Conservation (phyloP, 495 filamentous ascomycete species). For the Penicillium waksmanii region DNA sequence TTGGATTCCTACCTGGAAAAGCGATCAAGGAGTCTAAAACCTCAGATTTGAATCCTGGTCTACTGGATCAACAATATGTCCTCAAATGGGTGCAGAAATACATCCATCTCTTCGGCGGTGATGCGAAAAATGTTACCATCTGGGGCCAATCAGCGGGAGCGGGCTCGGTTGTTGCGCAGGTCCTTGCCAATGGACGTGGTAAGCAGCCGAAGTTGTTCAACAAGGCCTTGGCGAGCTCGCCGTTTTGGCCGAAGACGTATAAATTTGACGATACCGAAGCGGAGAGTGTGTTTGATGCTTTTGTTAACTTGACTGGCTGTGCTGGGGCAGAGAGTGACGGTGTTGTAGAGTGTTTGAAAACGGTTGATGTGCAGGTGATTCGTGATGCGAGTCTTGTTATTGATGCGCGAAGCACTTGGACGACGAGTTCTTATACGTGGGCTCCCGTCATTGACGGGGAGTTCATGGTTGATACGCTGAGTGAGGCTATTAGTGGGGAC, state of each 20-base stretch:
- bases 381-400: conserved; percentile 51
- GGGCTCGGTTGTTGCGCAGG: conserved; percentile 58
- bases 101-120: conserved; percentile 55
- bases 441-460: conserved; percentile 61
- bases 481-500: conserved; percentile 40
- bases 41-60: conserved; percentile 55
- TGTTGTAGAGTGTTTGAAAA: conserved; percentile 54
- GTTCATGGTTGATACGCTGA: conserved; percentile 53
- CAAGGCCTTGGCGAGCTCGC: conserved; percentile 61
- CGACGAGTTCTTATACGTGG: conserved; percentile 58
- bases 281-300: conserved; percentile 50
- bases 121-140: conserved; percentile 53
- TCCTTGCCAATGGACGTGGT: conserved; percentile 49
- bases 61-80: conserved; percentile 53
- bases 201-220: conserved; percentile 43
- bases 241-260: conserved; percentile 66
- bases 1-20: conserved; percentile 59
- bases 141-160: conserved; percentile 60
- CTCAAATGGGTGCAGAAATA: conserved; percentile 59
- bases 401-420: conserved; percentile 51
- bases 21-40: conserved; percentile 49
- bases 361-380: conserved; percentile 51
- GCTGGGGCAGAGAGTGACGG: conserved; percentile 11
- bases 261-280: conserved; percentile 50
- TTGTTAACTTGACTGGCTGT: conserved; percentile 52